Conservation (phyloP, 371 early-diverging fungal species). For the Saksenaea oblongispora region DNA sequence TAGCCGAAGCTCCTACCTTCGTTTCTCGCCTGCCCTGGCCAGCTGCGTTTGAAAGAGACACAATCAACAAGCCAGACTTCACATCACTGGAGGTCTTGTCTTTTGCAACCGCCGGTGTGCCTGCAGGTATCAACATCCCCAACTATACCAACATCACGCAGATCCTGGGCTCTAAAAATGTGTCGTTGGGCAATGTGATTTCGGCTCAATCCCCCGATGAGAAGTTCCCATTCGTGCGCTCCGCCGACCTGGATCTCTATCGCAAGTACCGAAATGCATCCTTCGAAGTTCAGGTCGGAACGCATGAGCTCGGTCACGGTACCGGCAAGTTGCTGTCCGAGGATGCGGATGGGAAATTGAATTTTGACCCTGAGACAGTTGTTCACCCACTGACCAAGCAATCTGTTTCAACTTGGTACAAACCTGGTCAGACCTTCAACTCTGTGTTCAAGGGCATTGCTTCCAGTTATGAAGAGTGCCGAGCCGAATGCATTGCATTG, state of each 20-base stretch:
- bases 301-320: constrained; percentile 60
- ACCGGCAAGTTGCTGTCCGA: constrained; percentile 60
- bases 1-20: constrained; percentile 52
- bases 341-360: constrained; percentile 48
- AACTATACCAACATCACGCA: constrained; percentile 62
- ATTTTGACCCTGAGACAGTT: constrained; percentile 50
- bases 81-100: constrained; percentile 64
- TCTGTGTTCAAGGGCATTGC: constrained; percentile 54
- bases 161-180: constrained; percentile 63
- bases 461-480: constrained; percentile 60
- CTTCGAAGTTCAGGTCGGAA: constrained; percentile 63
- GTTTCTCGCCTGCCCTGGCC: constrained; percentile 61
- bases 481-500: constrained; percentile 66
- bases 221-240: constrained; percentile 51
- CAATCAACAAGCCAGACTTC: constrained; percentile 64
- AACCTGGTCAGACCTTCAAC: constrained; percentile 61
- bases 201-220: constrained; percentile 54
- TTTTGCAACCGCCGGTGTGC: constrained; percentile 56
- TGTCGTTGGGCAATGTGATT: constrained; percentile 63
- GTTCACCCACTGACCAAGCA: constrained; percentile 50
- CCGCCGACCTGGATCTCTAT: constrained; percentile 46
- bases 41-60: constrained; percentile 56
- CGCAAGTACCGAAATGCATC: constrained; percentile 47
- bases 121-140: constrained; percentile 70
- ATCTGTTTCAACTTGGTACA: constrained; percentile 59